These are phyloP conservation scores for Apophysomyces trapeziformis DNA, from an alignment of 371 early-diverging fungal species.

Conservation along the genomic window DNA sequence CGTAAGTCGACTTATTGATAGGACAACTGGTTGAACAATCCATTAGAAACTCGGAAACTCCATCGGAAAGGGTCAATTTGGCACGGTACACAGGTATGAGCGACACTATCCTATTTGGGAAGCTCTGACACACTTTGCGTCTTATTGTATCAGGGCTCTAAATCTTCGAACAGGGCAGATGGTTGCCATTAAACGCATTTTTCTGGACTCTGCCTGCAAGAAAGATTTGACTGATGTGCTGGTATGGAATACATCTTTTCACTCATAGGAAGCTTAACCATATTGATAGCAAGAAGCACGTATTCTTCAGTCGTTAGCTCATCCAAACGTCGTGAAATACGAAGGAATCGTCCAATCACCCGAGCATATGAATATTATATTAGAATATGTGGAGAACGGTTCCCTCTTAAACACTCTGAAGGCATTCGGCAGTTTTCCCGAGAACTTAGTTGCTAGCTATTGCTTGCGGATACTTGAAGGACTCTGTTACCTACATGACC, in stretches of 20 bases:
- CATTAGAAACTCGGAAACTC: conserved; percentile 78
- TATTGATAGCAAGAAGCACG: conserved; percentile 71
- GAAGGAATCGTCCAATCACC: conserved; percentile 76
- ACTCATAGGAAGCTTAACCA: not conserved
- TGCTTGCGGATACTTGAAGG: conserved; percentile 86
- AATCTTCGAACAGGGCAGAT: conserved; percentile 83
- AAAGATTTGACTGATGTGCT: conserved; percentile 54
- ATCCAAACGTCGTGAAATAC: conserved; percentile 88
- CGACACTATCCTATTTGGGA: not conserved
- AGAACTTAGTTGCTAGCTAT: conserved; percentile 85
- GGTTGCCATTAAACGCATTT: conserved; percentile 86
- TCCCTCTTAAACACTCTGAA: conserved; percentile 84
- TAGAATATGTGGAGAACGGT: conserved; percentile 95
- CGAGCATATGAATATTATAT: conserved; percentile 75
- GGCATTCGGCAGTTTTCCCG: conserved; percentile 89
- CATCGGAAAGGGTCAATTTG: conserved; percentile 92
- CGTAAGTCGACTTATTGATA: conserved; percentile 19
- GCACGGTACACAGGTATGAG: conserved; percentile 70
- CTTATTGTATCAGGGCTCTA: conserved; percentile 64
- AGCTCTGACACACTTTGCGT: not conserved
- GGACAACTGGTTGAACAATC: not conserved
- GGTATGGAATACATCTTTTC: conserved; percentile 19
- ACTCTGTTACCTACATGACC: conserved; percentile 86
- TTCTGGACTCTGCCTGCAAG: conserved; percentile 50
- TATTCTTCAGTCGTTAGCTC: conserved; percentile 67